Evolutionary conservation across 2,329 filamentous ascomycete species (phyloP).

Genomic region (Phyllosticta ampelicida): DNA sequence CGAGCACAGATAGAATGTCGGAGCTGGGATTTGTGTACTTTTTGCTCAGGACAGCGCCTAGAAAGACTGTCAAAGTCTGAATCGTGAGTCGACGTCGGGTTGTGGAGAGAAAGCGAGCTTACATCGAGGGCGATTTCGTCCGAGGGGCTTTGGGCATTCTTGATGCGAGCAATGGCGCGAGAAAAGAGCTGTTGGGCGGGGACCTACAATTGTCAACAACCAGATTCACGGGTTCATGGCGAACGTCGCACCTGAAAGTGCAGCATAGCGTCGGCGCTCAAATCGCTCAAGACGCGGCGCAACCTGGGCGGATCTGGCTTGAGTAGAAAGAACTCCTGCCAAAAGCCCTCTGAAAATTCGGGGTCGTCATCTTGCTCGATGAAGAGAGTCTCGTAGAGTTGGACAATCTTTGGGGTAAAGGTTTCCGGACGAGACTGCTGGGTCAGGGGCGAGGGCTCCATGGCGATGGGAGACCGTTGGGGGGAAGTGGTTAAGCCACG

Average conservation of each 20-base stretch:
- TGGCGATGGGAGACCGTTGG: slow-evolving; percentile 26
- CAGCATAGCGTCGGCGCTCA: slow-evolving; percentile 65
- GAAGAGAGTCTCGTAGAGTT: slow-evolving; percentile 79
- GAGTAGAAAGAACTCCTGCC: slow-evolving; percentile 89
- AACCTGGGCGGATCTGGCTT: slow-evolving; percentile 64
- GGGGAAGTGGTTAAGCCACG: slow-evolving; percentile 3
- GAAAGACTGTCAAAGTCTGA: slow-evolving; percentile 81
- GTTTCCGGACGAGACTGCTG: slow-evolving; percentile 82
- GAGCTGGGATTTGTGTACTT: slow-evolving; percentile 92
- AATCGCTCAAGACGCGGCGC: slow-evolving; percentile 55
- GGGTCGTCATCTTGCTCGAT: slow-evolving; percentile 44
- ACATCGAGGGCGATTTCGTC: slow-evolving; percentile 82
- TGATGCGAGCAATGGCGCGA: slow-evolving; percentile 59
- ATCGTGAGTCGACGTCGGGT: slow-evolving; percentile 31
- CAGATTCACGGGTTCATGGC: background rate
- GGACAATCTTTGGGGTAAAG: slow-evolving; percentile 89
- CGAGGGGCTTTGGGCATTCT: slow-evolving; percentile 47
- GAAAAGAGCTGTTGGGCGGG: slow-evolving; percentile 71
- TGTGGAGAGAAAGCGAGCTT: slow-evolving; percentile 23
- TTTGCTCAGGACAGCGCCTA: slow-evolving; percentile 72
- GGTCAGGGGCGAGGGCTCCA: slow-evolving; percentile 88
- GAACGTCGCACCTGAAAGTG: slow-evolving; percentile 53
- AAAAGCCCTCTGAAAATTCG: slow-evolving; percentile 80
- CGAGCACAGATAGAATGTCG: slow-evolving; percentile 82
- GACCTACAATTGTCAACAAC: slow-evolving; percentile 26